Evolutionary conservation across 768 basidiomycete genomes (phyloP), one percentile per base, ranked within the genome.

Genomic region (Tephrocybe sp.): DNA sequence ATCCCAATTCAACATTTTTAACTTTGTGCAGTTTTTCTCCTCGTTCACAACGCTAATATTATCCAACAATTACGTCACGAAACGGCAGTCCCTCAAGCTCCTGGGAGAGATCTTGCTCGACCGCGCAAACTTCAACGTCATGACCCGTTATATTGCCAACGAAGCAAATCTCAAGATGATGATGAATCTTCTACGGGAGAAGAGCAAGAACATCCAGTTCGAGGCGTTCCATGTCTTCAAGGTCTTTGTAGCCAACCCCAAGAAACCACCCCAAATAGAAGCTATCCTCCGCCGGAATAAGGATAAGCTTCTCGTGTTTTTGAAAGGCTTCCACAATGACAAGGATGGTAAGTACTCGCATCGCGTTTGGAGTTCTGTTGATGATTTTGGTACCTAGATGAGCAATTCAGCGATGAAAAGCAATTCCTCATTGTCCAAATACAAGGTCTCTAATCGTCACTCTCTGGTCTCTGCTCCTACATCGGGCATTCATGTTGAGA

Each of bases 171-270:
- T 99, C 55, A 97, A 98, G 85, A 91, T 95, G 87, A 97, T 99
- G 92, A 99, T 99, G 97, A 98, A 98, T 68, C 79, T 98, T 48
- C 75, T 99, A 48, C 81, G 94, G 54, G 93, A 97, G 66, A 97
- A 94, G 80, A 97, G 94, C 79, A 91, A 93, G 78, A 99, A 99
- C 68, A 98, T 99, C 39, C 97, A 99, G 67, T 99, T 98, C 49
- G 97, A 99, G 66, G 95, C 97, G 2, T 99, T 99, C 71, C 97
- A 99, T 61, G 97, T 99, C 31, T 99, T 99, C 82, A 99, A 98
- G 83, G 95, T 99, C 12, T 99, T 99, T 61, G 97, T 99, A 33
- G 97, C 97, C 30, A 99, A 99, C 65, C 97, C 97, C 23, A 97
- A 97, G 83, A 99, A 99, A 65, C 95, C 97, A 4, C 84, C 91